A percentile compares a stretch with the other conserved stretches of the same genome.
These are phyloP conservation scores for Ascochyta pisi DNA, from an alignment of 2,329 filamentous ascomycete species.

Conservation along the genomic window DNA sequence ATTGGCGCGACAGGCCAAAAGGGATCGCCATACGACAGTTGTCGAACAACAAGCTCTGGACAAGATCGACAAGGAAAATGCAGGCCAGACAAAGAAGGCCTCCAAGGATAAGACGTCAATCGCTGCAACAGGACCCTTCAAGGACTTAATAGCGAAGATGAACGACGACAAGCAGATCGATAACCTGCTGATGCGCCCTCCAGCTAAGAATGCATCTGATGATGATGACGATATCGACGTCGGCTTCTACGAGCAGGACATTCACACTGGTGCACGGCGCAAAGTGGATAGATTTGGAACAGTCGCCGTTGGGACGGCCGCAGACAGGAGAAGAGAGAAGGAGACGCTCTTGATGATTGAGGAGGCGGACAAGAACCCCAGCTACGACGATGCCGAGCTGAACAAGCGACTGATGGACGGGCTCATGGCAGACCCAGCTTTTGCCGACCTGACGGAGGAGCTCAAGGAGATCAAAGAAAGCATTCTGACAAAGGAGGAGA, in stretches of 20 bases:
- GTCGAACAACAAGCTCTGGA: not conserved
- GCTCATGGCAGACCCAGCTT: conserved; percentile 40
- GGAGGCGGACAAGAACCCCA: conserved; percentile 31
- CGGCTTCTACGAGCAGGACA: conserved; percentile 41
- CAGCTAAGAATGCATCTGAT: conserved; percentile 2
- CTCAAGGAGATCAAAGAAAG: conserved; percentile 36
- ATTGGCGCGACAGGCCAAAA: not conserved
- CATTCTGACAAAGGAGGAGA: conserved; percentile 23
- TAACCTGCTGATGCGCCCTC: conserved; percentile 3
- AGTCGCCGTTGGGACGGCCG: conserved; percentile 28
- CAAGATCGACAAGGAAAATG: not conserved
- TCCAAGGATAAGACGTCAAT: not conserved
- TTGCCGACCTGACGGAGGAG: conserved; percentile 36
- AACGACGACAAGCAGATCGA: conserved; percentile 5
- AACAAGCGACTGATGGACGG: conserved; percentile 36
- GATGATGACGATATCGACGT: conserved; percentile 31
- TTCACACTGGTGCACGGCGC: conserved; percentile 29
- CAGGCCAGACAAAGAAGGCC: not conserved
- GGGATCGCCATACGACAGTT: not conserved
- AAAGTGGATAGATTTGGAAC: conserved; percentile 34
- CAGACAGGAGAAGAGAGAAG: conserved; percentile 31
- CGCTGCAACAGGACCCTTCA: not conserved
- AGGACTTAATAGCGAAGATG: not conserved
- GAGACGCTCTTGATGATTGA: conserved; percentile 35
- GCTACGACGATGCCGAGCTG: conserved; percentile 39